A percentile compares a stretch with the other conserved stretches of the same genome.
phyloP scores from a whole-genome alignment of 192 early-diverging fungal species.

The Backusella tarrabulga region DNA sequence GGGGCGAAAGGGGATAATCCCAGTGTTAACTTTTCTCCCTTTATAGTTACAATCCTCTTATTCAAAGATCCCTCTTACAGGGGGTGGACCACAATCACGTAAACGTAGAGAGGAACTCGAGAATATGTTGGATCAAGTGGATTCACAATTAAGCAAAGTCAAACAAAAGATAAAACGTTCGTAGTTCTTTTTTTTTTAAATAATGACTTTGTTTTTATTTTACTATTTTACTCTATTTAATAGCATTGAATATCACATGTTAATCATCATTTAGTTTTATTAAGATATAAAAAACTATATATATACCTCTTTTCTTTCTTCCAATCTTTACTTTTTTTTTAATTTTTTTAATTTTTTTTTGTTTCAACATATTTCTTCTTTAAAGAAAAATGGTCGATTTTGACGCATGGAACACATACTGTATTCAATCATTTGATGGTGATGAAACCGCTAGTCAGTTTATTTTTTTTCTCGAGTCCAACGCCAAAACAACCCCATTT shows the following conservation, averaged over 20 bases:
- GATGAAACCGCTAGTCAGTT: not conserved
- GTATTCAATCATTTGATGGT: not conserved
- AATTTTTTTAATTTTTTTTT: not conserved
- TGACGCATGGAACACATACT: not conserved
- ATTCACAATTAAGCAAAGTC: constrained; percentile 47
- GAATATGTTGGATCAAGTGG: constrained; percentile 49
- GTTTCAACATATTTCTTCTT: not conserved
- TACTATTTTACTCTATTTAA: not conserved
- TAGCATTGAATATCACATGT: constrained; percentile 2
- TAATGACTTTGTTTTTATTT: not conserved
- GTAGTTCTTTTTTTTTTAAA: not conserved
- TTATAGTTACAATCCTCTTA: constrained; percentile 46
- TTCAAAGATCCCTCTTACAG: constrained; percentile 49
- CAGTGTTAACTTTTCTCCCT: not conserved
- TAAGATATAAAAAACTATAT: not conserved
- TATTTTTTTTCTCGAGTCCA: not conserved
- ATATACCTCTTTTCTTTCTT: not conserved
- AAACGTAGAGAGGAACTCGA: constrained; percentile 48
- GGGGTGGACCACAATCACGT: constrained; percentile 48
- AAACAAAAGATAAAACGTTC: constrained; percentile 41
- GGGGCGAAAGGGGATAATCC: not conserved
- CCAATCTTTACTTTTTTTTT: not conserved
- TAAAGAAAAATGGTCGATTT: not conserved
- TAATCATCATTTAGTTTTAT: not conserved
- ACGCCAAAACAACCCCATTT: not conserved